Conservation (phyloP, 2,329 filamentous ascomycete genomes). For the Remersonia thermophila region DNA sequence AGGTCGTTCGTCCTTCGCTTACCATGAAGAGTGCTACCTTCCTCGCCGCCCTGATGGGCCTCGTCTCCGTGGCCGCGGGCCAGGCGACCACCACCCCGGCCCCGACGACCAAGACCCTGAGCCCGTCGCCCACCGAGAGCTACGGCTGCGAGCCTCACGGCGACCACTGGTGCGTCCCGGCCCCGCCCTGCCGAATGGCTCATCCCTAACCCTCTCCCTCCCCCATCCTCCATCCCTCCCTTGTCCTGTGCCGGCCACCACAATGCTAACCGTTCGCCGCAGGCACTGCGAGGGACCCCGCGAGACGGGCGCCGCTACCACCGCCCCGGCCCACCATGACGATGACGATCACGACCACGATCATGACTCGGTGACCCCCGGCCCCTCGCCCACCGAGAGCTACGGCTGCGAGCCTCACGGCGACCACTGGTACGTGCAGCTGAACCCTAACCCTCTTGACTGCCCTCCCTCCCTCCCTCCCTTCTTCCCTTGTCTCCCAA, state of each 20-base stretch:
- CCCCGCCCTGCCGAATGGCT: too few relatives aligned
- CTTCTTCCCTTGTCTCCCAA: too few relatives aligned
- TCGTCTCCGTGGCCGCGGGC: slow-evolving; percentile 9
- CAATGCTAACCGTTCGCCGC: too few relatives aligned
- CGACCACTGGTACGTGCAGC: slow-evolving; percentile 15
- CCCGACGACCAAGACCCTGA: slow-evolving; percentile 11
- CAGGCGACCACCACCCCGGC: slow-evolving; percentile 14
- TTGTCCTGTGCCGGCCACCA: too few relatives aligned
- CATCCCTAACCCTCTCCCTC: too few relatives aligned
- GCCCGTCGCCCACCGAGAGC: slow-evolving; percentile 15
- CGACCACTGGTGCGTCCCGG: slow-evolving; percentile 16
- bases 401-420: slow-evolving; percentile 15
- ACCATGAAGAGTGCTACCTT: slow-evolving; percentile 12
- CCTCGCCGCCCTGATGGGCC: slow-evolving; percentile 10
- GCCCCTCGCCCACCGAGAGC: slow-evolving; percentile 15
- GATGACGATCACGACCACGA: slow-evolving; percentile 1
- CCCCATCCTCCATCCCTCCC: too few relatives aligned
- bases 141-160: slow-evolving; percentile 15
- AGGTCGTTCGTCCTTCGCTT: too few relatives aligned
- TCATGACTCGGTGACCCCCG: slow-evolving; percentile 5
- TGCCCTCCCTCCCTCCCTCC: too few relatives aligned
- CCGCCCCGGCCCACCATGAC: too few relatives aligned
- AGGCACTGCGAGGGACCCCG: too few relatives aligned
- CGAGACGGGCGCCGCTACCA: too few relatives aligned
- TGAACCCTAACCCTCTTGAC: slow-evolving; percentile 1